Evolutionary conservation across 805 yeast species (phyloP).

Genomic region (Candida ulmi): DNA sequence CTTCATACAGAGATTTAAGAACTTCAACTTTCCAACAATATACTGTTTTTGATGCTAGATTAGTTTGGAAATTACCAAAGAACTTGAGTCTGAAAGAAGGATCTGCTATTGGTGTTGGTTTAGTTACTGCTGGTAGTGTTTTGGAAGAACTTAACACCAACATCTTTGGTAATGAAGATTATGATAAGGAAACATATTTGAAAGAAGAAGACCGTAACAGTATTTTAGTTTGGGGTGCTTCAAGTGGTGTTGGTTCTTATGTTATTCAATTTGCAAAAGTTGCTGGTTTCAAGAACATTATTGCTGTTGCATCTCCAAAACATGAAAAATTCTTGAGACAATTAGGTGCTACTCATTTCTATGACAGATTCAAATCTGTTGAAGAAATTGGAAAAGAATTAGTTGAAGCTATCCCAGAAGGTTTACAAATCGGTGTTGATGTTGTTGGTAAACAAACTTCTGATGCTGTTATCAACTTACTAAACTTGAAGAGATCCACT

Average conservation of each 20-base stretch:
- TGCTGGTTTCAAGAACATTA: constrained; percentile 31
- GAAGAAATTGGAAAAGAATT: constrained; percentile 20
- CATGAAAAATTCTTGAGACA: constrained; percentile 29
- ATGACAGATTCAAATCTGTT: constrained; percentile 28
- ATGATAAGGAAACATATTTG: constrained; percentile 4
- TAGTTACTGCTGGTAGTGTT: constrained; percentile 37
- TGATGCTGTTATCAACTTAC: constrained; percentile 23
- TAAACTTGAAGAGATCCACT: constrained; percentile 17
- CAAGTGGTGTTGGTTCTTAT: constrained; percentile 41
- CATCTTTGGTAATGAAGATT: constrained; percentile 12
- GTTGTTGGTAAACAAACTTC: constrained; percentile 39
- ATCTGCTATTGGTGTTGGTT: constrained; percentile 42
- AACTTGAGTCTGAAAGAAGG: constrained; percentile 31
- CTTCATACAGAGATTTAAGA: constrained; percentile 40
- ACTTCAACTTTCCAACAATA: constrained; percentile 44
- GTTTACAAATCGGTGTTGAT: constrained; percentile 35
- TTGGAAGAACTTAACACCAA: constrained; percentile 22
- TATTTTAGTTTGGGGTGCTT: constrained; percentile 42
- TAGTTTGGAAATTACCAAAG: constrained; percentile 39
- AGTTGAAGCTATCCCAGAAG: constrained; percentile 20
- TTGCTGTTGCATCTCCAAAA: constrained; percentile 39
- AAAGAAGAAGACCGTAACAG: constrained; percentile 11
- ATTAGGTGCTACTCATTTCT: constrained; percentile 38
- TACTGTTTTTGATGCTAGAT: constrained; percentile 37
- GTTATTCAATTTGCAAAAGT: constrained; percentile 36